Evolutionary conservation across 257 asterid species (phyloP).

Genomic region (Fraxinus cuspidata): DNA sequence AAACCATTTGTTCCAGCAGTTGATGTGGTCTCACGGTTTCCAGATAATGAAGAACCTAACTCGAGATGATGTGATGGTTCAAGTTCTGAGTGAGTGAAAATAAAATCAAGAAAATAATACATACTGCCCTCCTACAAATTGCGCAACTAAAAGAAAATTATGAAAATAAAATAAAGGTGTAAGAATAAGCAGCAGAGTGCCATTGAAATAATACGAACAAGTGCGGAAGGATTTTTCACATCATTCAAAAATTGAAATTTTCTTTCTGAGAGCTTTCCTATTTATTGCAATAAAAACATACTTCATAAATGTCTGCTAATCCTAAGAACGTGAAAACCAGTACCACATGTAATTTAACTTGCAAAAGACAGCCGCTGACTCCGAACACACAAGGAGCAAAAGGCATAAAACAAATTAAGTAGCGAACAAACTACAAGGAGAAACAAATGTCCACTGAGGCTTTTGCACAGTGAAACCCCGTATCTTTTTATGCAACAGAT

Average conservation of each 20-base stretch:
- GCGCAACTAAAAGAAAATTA: background rate
- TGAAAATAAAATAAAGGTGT: background rate
- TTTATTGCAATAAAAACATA: background rate
- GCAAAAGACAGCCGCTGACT: background rate
- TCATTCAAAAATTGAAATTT: background rate
- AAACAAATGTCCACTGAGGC: background rate
- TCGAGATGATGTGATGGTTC: constrained; percentile 21
- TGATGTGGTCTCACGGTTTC: constrained; percentile 78
- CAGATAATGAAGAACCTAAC: constrained; percentile 87
- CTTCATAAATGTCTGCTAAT: background rate
- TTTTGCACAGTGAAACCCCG: background rate
- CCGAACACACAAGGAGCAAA: background rate
- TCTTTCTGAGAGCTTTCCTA: background rate
- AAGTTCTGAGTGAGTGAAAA: background rate
- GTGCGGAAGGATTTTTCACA: background rate
- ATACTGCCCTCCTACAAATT: background rate
- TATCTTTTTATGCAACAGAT: background rate
- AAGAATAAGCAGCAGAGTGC: background rate
- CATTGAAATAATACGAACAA: background rate
- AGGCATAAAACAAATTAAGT: background rate
- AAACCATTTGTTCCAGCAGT: constrained; percentile 84
- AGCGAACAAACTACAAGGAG: background rate
- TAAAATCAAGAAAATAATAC: background rate
- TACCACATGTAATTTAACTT: background rate
- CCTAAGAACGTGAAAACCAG: background rate